phyloP scores from a whole-genome alignment of 306 rosid species.

The Psophocarpus tetragonolobus region DNA sequence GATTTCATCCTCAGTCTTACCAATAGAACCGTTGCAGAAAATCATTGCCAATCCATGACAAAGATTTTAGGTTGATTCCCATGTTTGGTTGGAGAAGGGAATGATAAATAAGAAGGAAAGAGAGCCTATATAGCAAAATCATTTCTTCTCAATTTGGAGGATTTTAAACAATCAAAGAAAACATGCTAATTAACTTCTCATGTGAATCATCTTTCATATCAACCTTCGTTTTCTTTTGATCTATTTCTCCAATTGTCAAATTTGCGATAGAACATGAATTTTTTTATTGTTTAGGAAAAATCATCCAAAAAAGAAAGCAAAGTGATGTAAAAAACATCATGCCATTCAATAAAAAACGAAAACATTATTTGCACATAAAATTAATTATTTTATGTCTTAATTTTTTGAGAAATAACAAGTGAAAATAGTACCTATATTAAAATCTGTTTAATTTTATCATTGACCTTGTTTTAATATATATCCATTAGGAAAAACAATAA shows the following conservation, averaged over 20 bases:
- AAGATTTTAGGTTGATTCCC: conserved; percentile 4
- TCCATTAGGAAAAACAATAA: no score
- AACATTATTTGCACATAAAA: background rate
- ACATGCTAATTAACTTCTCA: background rate
- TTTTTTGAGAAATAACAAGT: background rate
- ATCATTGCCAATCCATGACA: conserved; percentile 43
- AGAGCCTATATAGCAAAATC: background rate
- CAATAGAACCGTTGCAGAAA: conserved; percentile 14
- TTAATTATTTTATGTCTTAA: background rate
- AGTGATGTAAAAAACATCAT: background rate
- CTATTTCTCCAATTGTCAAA: background rate
- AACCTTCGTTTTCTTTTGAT: background rate
- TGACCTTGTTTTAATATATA: background rate
- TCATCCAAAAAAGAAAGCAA: background rate
- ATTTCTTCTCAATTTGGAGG: background rate
- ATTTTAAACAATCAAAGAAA: conserved; percentile 9
- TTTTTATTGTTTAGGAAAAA: background rate
- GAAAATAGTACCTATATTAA: background rate
- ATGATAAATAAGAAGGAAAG: background rate
- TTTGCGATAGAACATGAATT: background rate
- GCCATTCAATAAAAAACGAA: background rate
- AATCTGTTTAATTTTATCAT: background rate
- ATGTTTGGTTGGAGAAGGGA: background rate
- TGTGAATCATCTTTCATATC: background rate
- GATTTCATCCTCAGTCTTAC: conserved; percentile 43